Evolutionary conservation across 2,329 filamentous ascomycete genomes (phyloP).

Genomic region (Epichloe sp.): DNA sequence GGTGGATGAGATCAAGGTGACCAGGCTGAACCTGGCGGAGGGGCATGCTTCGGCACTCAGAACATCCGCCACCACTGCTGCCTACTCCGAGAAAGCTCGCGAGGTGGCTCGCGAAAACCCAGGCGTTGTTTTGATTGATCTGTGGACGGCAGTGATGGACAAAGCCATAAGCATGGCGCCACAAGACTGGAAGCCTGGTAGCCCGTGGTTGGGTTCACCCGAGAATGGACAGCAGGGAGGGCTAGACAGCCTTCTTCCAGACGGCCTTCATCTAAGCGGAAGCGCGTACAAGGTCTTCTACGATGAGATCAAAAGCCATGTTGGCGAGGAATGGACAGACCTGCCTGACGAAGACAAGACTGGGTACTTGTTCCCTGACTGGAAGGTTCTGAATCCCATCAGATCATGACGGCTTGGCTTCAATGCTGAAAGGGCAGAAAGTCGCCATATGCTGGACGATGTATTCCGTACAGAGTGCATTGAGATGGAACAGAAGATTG

Average conservation of each 20-base stretch:
- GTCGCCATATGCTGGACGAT: neutral
- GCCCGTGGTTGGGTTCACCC: slow-evolving; percentile 35
- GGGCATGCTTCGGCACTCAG: slow-evolving; percentile 32
- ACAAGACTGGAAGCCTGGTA: slow-evolving; percentile 39
- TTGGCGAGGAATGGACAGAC: slow-evolving; percentile 30
- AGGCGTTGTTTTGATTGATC: slow-evolving; percentile 59
- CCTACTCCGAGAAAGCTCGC: slow-evolving; percentile 49
- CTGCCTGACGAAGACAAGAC: slow-evolving; percentile 22
- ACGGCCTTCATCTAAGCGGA: slow-evolving; percentile 44
- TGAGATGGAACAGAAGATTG: neutral
- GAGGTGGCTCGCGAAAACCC: slow-evolving; percentile 55
- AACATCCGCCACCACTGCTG: slow-evolving; percentile 33
- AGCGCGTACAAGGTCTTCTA: slow-evolving; percentile 41
- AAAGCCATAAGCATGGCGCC: slow-evolving; percentile 46
- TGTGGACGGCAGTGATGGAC: slow-evolving; percentile 68
- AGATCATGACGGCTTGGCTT: neutral
- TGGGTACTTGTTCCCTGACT: slow-evolving; percentile 35
- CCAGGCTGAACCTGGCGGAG: slow-evolving; percentile 30
- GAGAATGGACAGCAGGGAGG: slow-evolving; percentile 37
- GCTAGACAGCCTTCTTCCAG: slow-evolving; percentile 38
- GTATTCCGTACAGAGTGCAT: neutral
- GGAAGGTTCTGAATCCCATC: slow-evolving; percentile 20
- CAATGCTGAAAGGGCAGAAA: neutral
- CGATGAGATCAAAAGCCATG: slow-evolving; percentile 32
- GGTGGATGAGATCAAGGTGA: slow-evolving; percentile 59